Evolutionary conservation across 345 rosid genomes (phyloP).

Genomic region (Lepidium didymum): DNA sequence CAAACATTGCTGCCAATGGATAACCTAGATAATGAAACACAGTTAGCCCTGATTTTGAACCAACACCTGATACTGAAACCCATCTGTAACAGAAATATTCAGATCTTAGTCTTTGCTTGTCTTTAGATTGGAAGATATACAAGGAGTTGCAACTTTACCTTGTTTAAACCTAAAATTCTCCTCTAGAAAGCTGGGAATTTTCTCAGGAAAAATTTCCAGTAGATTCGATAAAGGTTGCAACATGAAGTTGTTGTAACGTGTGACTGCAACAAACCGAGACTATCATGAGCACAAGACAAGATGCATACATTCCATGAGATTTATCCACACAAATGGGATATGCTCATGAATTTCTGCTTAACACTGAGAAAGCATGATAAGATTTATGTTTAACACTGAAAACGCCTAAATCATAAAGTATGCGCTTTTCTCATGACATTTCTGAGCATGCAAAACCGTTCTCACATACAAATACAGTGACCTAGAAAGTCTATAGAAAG

Average conservation of each 20-base stretch:
- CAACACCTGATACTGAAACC: not conserved
- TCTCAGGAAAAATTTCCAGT: conserved; percentile 35
- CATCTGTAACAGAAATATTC: not conserved
- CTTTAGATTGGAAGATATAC: not conserved
- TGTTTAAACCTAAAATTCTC: conserved; percentile 30
- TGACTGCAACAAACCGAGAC: conserved; percentile 31
- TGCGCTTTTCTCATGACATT: not conserved
- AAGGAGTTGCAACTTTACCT: conserved; percentile 22
- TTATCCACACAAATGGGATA: not conserved
- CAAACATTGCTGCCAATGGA: conserved; percentile 24
- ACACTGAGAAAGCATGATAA: not conserved
- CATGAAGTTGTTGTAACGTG: conserved; percentile 33
- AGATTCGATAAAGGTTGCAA: conserved; percentile 35
- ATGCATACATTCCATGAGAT: not conserved
- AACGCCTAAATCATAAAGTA: not conserved
- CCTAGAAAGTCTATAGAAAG: not conserved
- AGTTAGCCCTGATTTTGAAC: not conserved
- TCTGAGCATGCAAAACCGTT: not conserved
- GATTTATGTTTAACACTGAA: not conserved
- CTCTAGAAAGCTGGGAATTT: conserved; percentile 29
- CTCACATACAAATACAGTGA: not conserved
- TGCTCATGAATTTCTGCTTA: not conserved
- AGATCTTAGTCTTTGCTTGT: not conserved
- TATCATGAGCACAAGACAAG: not conserved
- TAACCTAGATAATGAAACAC: conserved; percentile 27